A percentile compares a stretch with the other conserved stretches of the same genome.
phyloP scores from a whole-genome alignment of 1,284 basidiomycete genomes.

The Leccinum glutinopallens region DNA sequence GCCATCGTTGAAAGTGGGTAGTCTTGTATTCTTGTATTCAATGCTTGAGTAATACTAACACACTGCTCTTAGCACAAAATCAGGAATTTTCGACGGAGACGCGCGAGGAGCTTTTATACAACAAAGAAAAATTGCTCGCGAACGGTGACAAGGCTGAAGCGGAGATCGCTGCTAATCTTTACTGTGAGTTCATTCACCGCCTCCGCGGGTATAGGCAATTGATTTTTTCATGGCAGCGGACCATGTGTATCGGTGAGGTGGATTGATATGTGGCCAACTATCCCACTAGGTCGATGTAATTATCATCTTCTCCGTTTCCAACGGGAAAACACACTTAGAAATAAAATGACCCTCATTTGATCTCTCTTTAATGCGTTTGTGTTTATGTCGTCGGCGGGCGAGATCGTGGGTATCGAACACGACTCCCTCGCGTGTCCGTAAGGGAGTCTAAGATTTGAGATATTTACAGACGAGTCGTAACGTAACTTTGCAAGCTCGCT shows the following conservation, averaged over 20 bases:
- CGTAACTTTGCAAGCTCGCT: not conserved
- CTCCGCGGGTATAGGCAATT: conserved; percentile 9
- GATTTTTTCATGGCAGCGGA: conserved; percentile 46
- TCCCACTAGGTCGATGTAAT: conserved; percentile 28
- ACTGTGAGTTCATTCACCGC: conserved; percentile 53
- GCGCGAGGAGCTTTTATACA: conserved; percentile 97
- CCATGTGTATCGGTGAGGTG: conserved; percentile 60
- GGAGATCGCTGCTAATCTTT: conserved; percentile 93
- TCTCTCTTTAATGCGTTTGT: not conserved
- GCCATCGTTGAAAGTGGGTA: conserved; percentile 97
- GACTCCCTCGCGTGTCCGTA: not conserved
- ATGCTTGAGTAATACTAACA: conserved; percentile 14
- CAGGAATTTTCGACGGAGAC: conserved; percentile 97
- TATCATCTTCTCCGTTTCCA: conserved; percentile 18
- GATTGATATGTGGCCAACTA: conserved; percentile 15
- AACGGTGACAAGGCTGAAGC: conserved; percentile 97
- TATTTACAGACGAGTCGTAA: not conserved
- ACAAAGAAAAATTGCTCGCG: conserved; percentile 96
- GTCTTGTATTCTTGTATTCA: not conserved
- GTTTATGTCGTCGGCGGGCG: too few relatives aligned
- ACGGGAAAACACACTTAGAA: conserved; percentile 8
- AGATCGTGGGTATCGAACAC: not conserved
- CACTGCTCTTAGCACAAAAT: conserved; percentile 76
- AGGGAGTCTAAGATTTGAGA: not conserved
- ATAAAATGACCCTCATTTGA: conserved; percentile 6